These are phyloP conservation scores for Corymbia maculata DNA, from an alignment of 345 rosid genomes.

Conservation along the genomic window DNA sequence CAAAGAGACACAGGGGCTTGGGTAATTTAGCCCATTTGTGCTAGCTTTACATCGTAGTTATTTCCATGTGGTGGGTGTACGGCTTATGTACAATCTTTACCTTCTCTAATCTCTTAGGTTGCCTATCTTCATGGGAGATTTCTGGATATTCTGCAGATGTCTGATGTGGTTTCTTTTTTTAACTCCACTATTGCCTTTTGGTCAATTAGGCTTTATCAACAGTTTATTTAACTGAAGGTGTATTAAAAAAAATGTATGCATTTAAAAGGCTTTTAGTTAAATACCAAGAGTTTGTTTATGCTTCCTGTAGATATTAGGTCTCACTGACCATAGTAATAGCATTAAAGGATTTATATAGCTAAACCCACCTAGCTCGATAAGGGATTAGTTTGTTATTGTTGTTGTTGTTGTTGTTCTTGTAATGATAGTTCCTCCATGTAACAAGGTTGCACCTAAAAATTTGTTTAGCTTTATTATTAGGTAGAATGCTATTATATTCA, in stretches of 20 bases:
- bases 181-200: neutral
- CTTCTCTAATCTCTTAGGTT: neutral
- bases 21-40: neutral
- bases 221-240: neutral
- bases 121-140: neutral
- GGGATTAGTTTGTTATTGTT: neutral
- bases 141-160: neutral
- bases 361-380: neutral
- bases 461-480: neutral
- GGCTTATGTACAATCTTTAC: neutral
- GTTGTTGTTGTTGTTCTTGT: neutral
- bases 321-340: neutral
- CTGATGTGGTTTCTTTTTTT: neutral
- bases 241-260: neutral
- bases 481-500: neutral
- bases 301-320: neutral
- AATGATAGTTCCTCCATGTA: neutral
- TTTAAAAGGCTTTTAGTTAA: neutral
- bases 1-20: neutral
- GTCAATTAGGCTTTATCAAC: neutral
- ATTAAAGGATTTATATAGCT: neutral
- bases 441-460: neutral
- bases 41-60: neutral
- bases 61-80: neutral
- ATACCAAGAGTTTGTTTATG: neutral